These are phyloP conservation scores for Pythium volutum DNA, from an alignment of 352 stramenopile genomes.

Conservation along the genomic window DNA sequence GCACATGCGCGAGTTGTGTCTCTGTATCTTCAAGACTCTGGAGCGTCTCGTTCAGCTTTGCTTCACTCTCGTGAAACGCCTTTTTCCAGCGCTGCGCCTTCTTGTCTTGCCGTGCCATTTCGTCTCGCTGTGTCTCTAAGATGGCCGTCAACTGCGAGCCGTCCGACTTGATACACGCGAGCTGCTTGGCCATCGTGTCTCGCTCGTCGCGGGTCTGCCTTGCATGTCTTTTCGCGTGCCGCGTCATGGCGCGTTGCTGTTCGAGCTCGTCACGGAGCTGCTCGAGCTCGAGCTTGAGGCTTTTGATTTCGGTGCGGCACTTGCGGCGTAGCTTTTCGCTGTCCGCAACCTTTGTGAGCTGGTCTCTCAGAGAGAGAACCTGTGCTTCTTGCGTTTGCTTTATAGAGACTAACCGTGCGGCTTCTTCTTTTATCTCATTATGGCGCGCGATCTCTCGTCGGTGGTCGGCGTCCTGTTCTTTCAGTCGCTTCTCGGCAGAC, in stretches of 20 bases:
- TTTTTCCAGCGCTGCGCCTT: conserved; percentile 26
- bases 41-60: conserved; percentile 1
- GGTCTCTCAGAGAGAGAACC: conserved; percentile 22
- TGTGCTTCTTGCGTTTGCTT: conserved; percentile 34
- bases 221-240: conserved; percentile 31
- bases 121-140: conserved; percentile 37
- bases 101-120: conserved; percentile 26
- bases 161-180: conserved; percentile 36
- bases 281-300: conserved; percentile 8
- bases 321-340: conserved; percentile 9
- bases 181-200: conserved; percentile 38
- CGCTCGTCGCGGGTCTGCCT: conserved; percentile 37
- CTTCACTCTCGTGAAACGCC: conserved; percentile 25
- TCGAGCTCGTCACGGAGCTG: conserved; percentile 32
- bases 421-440: conserved; percentile 27
- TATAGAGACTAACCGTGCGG: conserved; percentile 16
- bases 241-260: conserved; percentile 28
- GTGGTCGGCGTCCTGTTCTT: conserved; percentile 36
- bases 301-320: conserved; percentile 11
- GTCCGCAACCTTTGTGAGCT: conserved; percentile 19
- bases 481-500: conserved; percentile 45
- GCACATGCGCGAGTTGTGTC: conserved; percentile 25
- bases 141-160: conserved; percentile 38
- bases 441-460: conserved; percentile 24
- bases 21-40: conserved; percentile 27